Percentiles rank a stretch among this genome's conserved stretches.
These are phyloP conservation scores for Olyra latifolia DNA, from an alignment of 176 grass and related monocot species.

Conservation along the genomic window DNA sequence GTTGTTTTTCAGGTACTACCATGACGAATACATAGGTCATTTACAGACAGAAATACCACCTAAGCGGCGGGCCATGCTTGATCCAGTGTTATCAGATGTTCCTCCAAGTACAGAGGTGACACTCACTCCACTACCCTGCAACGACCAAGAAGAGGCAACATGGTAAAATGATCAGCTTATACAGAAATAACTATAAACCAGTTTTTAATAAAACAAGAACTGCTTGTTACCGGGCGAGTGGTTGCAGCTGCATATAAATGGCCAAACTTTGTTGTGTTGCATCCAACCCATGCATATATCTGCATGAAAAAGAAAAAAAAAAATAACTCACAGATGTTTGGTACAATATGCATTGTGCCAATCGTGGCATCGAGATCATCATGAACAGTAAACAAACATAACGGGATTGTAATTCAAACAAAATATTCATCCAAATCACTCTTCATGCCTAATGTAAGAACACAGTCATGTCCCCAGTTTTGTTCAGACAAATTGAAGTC, in stretches of 20 bases:
- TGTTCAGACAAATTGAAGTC: background rate
- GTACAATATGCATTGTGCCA: background rate
- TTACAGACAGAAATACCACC: slow-evolving; percentile 38
- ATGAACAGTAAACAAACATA: background rate
- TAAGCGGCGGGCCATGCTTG: slow-evolving; percentile 74
- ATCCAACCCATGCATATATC: slow-evolving; percentile 94
- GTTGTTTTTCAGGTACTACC: background rate
- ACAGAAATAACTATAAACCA: background rate
- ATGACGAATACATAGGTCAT: background rate
- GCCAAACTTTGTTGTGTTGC: slow-evolving; percentile 77
- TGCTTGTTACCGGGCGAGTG: slow-evolving; percentile 59
- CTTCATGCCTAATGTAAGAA: background rate
- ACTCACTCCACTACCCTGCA: slow-evolving; percentile 60
- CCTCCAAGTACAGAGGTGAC: slow-evolving; percentile 87
- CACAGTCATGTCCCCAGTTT: background rate
- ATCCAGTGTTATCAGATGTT: slow-evolving; percentile 83
- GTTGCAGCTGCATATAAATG: slow-evolving; percentile 90
- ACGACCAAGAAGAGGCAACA: background rate
- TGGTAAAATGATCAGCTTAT: background rate
- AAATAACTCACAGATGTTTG: background rate
- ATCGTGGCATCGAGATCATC: background rate
- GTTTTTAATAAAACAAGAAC: background rate
- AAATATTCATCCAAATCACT: background rate
- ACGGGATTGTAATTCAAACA: background rate
- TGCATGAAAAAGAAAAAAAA: slow-evolving; percentile 33